Conservation (phyloP, 345 rosid species). For the Anacardium occidentale region DNA sequence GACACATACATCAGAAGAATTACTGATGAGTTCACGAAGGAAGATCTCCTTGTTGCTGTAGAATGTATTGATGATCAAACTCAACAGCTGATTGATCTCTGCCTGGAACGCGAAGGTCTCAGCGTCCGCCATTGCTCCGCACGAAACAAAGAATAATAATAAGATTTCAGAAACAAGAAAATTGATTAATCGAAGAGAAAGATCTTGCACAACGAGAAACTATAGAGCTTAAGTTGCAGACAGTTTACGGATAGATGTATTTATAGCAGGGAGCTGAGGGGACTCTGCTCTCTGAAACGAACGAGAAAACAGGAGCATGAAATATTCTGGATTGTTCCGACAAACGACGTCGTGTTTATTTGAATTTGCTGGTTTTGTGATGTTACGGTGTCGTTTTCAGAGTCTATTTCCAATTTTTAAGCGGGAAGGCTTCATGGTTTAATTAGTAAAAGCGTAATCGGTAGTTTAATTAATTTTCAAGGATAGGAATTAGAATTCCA, state of each 20-base stretch:
- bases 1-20: constrained; percentile 62
- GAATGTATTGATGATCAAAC: constrained; percentile 88
- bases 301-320: constrained; percentile 1
- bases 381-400: constrained; percentile 2
- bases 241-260: background rate
- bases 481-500: background rate
- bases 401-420: background rate
- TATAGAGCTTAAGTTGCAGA: background rate
- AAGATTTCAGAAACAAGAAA: background rate
- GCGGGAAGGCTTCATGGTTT: background rate
- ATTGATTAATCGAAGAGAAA: background rate
- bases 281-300: constrained; percentile 37
- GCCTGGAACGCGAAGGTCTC: constrained; percentile 97
- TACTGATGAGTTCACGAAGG: constrained; percentile 70
- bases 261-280: constrained; percentile 26
- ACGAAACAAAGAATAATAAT: background rate
- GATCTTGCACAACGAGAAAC: background rate
- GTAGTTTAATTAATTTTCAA: background rate
- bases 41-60: constrained; percentile 93
- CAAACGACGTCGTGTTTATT: constrained; percentile 33
- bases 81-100: constrained; percentile 81
- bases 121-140: constrained; percentile 52
- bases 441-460: background rate
- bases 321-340: constrained; percentile 55
- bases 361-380: background rate